Evolutionary conservation across 306 rosid species (phyloP).

Genomic region (Boehmeria nivea): DNA sequence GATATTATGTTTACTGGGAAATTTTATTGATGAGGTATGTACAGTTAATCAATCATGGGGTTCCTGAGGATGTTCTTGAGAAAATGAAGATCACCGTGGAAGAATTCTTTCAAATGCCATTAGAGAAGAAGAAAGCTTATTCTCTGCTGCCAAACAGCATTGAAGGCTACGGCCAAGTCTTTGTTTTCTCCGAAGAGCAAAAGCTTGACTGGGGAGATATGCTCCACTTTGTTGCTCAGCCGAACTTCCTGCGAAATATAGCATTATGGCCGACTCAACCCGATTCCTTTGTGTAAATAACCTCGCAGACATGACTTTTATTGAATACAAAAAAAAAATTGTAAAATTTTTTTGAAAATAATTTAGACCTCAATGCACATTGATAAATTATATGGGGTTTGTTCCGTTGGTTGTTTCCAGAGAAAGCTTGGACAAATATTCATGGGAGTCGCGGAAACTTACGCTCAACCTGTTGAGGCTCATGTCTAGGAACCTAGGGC

Average conservation of each 20-base stretch:
- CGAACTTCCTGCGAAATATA: slow-evolving; percentile 7
- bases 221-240: slow-evolving; percentile 20
- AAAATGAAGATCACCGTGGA: slow-evolving; percentile 16
- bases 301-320: no score
- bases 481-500: slow-evolving; percentile 5
- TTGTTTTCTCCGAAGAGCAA: slow-evolving; percentile 28
- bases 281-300: slow-evolving; percentile 22
- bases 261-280: slow-evolving; percentile 23
- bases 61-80: slow-evolving; percentile 14
- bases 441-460: background rate
- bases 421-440: slow-evolving; percentile 12
- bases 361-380: no score
- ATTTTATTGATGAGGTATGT: slow-evolving; percentile 3
- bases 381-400: background rate
- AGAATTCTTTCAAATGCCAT: slow-evolving; percentile 19
- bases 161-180: slow-evolving; percentile 30
- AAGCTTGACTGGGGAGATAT: slow-evolving; percentile 29
- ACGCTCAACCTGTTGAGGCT: background rate
- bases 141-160: slow-evolving; percentile 23
- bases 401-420: background rate
- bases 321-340: no score
- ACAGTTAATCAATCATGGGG: slow-evolving; percentile 33
- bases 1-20: no score
- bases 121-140: slow-evolving; percentile 18
- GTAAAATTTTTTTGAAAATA: no score